A percentile compares a stretch with the other conserved stretches of the same genome.
These are phyloP conservation scores for Zasmidium angulare DNA, from an alignment of 2,329 filamentous ascomycete genomes.

Conservation along the genomic window DNA sequence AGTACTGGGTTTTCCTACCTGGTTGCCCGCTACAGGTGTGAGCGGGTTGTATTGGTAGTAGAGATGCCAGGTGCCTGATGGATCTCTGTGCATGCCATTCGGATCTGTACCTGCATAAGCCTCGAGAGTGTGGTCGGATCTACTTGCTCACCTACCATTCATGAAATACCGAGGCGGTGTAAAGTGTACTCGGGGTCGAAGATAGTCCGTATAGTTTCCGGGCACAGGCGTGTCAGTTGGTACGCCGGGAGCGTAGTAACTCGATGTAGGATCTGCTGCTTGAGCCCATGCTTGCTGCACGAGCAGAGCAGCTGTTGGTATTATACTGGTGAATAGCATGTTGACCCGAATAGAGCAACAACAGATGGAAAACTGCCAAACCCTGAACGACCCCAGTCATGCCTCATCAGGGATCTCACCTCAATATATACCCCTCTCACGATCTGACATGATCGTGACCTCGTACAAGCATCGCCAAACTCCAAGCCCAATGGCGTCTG, in stretches of 20 bases:
- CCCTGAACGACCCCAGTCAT: not conserved
- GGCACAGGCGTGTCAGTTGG: conserved; percentile 37
- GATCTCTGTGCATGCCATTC: conserved; percentile 63
- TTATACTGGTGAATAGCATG: conserved; percentile 1
- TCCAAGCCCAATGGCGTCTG: not conserved
- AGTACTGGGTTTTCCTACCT: conserved; percentile 8
- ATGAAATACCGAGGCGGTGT: conserved; percentile 55
- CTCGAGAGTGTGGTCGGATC: not conserved
- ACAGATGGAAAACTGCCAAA: not conserved
- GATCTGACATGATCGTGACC: not conserved
- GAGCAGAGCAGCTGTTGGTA: conserved; percentile 37
- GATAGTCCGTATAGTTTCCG: conserved; percentile 41
- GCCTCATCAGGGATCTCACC: not conserved
- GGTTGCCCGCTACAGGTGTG: conserved; percentile 40
- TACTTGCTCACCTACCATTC: conserved; percentile 40
- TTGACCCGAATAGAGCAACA: not conserved
- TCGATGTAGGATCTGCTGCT: conserved; percentile 18
- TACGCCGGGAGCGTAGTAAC: conserved; percentile 29
- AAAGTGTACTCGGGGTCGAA: conserved; percentile 58
- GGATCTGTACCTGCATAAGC: conserved; percentile 48
- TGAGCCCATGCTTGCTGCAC: conserved; percentile 15
- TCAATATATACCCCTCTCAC: conserved; percentile 6
- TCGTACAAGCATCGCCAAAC: not conserved
- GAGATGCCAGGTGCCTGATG: conserved; percentile 59
- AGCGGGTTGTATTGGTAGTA: conserved; percentile 65